Evolutionary conservation across 768 basidiomycete species (phyloP).

Genomic region (Rhodotorula sphaerocarpa): DNA sequence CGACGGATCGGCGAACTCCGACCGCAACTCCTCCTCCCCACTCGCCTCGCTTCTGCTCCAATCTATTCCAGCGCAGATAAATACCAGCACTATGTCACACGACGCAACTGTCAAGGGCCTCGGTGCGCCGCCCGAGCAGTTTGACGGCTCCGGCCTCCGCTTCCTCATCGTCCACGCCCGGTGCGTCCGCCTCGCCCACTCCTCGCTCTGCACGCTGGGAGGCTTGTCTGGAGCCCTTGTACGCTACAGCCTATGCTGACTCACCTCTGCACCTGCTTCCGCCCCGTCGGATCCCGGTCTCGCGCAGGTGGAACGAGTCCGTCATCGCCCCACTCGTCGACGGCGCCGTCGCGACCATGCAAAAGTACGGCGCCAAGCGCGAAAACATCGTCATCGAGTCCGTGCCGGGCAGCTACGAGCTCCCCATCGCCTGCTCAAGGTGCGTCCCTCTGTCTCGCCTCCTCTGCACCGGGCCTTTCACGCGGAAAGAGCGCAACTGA

Average conservation of each 20-base stretch:
- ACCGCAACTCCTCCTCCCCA: too few species aligned
- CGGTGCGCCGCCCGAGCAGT: slow-evolving; percentile 41
- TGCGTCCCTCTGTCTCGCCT: slow-evolving; percentile 44
- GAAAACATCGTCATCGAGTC: slow-evolving; percentile 82
- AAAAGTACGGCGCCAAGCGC: slow-evolving; percentile 75
- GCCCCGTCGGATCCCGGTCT: not conserved
- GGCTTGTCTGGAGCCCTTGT: too few species aligned
- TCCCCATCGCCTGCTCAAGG: slow-evolving; percentile 77
- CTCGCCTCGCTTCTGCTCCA: too few species aligned
- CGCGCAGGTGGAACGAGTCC: slow-evolving; percentile 66
- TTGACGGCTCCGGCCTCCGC: slow-evolving; percentile 73
- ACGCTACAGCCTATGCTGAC: too few species aligned
- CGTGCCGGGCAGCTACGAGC: slow-evolving; percentile 90
- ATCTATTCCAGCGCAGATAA: too few species aligned
- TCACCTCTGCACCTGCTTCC: too few species aligned
- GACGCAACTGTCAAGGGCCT: slow-evolving; percentile 37
- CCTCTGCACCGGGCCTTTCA: too few species aligned
- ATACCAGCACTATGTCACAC: not conserved
- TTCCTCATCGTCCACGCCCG: slow-evolving; percentile 89
- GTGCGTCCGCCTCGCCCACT: too few species aligned
- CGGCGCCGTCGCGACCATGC: slow-evolving; percentile 71
- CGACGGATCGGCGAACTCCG: too few species aligned
- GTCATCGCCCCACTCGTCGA: slow-evolving; percentile 77
- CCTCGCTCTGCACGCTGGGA: not conserved
- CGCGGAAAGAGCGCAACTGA: not conserved